These are phyloP conservation scores for Chlorella sp. DNA, from an alignment of 139 green algal genomes.

Conservation along the genomic window DNA sequence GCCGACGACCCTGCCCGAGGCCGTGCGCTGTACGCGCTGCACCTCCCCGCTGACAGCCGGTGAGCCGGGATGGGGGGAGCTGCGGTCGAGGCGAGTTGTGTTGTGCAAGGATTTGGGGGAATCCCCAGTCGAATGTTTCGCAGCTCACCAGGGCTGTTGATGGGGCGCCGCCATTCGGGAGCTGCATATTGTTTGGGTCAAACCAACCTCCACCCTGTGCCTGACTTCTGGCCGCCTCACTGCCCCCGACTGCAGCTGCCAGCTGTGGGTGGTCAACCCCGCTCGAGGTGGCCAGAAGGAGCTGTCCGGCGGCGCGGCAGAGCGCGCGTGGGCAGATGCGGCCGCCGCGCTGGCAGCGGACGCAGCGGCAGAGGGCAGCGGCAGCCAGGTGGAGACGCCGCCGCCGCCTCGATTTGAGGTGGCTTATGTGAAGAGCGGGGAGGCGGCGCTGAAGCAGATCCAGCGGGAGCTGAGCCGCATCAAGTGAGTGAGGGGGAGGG, in stretches of 20 bases:
- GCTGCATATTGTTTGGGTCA: not conserved
- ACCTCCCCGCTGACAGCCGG: slow-evolving; percentile 52
- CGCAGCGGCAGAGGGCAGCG: not conserved
- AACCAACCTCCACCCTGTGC: not conserved
- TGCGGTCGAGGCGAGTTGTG: not conserved
- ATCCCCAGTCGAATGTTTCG: too few species aligned
- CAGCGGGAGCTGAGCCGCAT: slow-evolving; percentile 30
- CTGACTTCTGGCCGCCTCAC: not conserved
- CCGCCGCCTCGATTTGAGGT: slow-evolving; percentile 52
- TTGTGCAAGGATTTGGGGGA: not conserved
- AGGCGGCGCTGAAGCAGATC: slow-evolving; percentile 22
- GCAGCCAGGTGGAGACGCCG: slow-evolving; percentile 11
- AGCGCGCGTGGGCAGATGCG: slow-evolving; percentile 68
- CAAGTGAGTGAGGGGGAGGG: not conserved
- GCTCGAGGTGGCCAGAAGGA: slow-evolving; percentile 47
- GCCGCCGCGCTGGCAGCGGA: not conserved
- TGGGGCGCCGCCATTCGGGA: too few species aligned
- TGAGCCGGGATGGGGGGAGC: not conserved
- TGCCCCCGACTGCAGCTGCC: not conserved
- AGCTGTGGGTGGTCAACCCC: slow-evolving; percentile 50
- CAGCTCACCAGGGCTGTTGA: too few species aligned
- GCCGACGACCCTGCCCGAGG: slow-evolving; percentile 49
- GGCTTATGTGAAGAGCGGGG: slow-evolving; percentile 61
- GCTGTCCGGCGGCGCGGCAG: slow-evolving; percentile 50
- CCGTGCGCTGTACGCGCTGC: slow-evolving; percentile 63